phyloP scores from a whole-genome alignment of 2,329 filamentous ascomycete species.

The Trichoderma endophyticum region DNA sequence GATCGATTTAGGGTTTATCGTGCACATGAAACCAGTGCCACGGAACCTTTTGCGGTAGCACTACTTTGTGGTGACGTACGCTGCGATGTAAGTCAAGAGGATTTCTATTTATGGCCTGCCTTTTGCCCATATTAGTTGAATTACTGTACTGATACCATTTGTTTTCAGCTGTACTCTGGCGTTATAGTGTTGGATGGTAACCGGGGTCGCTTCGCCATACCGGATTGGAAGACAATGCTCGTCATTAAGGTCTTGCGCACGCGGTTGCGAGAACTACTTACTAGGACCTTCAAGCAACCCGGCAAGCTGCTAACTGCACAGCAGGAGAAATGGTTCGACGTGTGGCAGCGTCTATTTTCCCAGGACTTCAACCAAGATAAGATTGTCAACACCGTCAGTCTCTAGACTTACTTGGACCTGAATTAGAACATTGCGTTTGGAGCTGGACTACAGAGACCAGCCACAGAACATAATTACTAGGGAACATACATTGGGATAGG shows the following conservation, averaged over 20 bases:
- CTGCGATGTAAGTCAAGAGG: constrained; percentile 61
- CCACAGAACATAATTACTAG: background rate
- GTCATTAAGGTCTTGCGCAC: constrained; percentile 78
- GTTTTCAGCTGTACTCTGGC: constrained; percentile 73
- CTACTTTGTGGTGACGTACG: constrained; percentile 86
- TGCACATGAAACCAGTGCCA: constrained; percentile 81
- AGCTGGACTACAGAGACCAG: background rate
- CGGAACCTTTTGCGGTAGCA: constrained; percentile 77
- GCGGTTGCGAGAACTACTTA: constrained; percentile 72
- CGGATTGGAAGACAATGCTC: constrained; percentile 87
- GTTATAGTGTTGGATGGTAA: constrained; percentile 86
- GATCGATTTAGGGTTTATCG: constrained; percentile 65
- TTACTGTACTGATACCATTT: background rate
- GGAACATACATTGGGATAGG: constrained; percentile 4
- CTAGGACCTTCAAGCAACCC: constrained; percentile 65
- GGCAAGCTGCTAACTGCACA: constrained; percentile 61
- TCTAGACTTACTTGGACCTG: background rate
- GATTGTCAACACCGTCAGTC: background rate
- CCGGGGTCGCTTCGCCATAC: constrained; percentile 74
- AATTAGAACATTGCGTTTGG: background rate
- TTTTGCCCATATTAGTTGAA: background rate
- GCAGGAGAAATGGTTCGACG: constrained; percentile 70
- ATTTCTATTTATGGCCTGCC: background rate
- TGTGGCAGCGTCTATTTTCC: constrained; percentile 69
- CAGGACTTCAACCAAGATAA: constrained; percentile 43